Percentiles rank a stretch among this genome's conserved stretches.
Evolutionary conservation across 345 rosid genomes (phyloP).

Genomic region (Salix viminalis): DNA sequence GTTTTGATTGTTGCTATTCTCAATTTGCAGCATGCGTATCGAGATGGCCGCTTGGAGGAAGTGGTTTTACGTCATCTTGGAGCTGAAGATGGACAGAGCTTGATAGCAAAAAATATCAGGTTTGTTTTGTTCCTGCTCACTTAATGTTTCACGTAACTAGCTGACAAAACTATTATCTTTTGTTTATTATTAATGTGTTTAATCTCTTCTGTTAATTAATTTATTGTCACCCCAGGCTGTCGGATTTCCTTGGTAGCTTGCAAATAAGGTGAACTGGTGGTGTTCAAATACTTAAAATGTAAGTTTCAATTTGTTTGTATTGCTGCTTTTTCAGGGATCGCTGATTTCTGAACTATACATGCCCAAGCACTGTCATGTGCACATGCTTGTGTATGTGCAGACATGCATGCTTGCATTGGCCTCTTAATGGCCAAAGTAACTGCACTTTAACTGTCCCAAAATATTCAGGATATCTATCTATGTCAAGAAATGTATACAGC

Average conservation of each 20-base stretch:
- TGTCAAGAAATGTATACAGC: constrained; percentile 2
- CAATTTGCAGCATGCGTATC: constrained; percentile 61
- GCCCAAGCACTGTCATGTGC: neutral
- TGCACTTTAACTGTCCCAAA: neutral
- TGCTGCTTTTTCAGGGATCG: neutral
- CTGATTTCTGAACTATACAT: neutral
- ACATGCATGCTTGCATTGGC: neutral
- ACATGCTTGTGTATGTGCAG: neutral
- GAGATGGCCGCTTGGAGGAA: constrained; percentile 76
- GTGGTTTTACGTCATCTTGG: constrained; percentile 65
- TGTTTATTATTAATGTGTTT: neutral
- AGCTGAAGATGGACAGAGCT: constrained; percentile 56
- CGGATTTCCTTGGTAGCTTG: constrained; percentile 58
- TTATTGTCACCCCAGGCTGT: constrained; percentile 45
- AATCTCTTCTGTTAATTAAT: neutral
- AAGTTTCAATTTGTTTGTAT: neutral
- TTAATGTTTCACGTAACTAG: neutral
- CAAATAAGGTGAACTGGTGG: constrained; percentile 21
- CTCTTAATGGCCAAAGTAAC: neutral
- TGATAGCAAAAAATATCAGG: constrained; percentile 61
- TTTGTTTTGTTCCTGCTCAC: neutral
- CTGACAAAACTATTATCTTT: neutral
- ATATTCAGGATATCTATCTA: constrained; percentile 1
- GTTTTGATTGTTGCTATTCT: neutral
- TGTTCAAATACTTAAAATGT: neutral